Evolutionary conservation across 73 alveolate genomes (phyloP).

Genomic region (Stentor coeruleus): DNA sequence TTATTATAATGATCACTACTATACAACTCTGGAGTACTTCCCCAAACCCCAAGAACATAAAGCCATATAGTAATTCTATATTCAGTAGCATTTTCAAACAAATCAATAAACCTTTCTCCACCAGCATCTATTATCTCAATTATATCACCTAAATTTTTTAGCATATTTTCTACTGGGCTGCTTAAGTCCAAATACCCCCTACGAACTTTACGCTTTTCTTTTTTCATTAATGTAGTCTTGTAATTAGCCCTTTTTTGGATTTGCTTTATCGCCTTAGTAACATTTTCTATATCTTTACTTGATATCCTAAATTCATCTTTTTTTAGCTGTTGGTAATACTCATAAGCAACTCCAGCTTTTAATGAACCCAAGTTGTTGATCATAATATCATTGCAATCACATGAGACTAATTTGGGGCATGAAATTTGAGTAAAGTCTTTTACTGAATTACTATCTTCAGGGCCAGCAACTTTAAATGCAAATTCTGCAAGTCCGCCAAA

Average conservation of each 20-base stretch:
- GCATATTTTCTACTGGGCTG: too few relatives aligned
- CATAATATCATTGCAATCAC: constrained; percentile 20
- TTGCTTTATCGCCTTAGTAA: too few relatives aligned
- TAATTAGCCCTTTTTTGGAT: not conserved
- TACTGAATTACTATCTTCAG: not conserved
- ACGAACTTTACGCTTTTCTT: not conserved
- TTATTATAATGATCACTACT: too few relatives aligned
- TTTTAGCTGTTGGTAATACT: not conserved
- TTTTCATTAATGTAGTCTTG: not conserved
- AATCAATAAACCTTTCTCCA: too few relatives aligned
- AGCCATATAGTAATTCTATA: too few relatives aligned
- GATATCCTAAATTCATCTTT: not conserved
- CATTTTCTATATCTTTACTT: not conserved
- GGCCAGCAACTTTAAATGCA: not conserved
- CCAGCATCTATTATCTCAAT: too few relatives aligned
- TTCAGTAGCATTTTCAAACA: too few relatives aligned
- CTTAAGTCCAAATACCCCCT: too few relatives aligned
- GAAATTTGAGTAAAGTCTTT: not conserved
- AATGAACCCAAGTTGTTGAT: constrained; percentile 24
- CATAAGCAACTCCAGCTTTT: constrained; percentile 10
- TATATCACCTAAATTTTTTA: too few relatives aligned
- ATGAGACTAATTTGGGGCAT: constrained; percentile 22
- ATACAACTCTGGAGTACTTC: too few relatives aligned
- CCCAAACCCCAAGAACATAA: too few relatives aligned
- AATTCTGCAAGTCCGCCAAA: not conserved